These are phyloP conservation scores for Fusarium pseudonygamai DNA, from an alignment of 2,329 filamentous ascomycete genomes.

Conservation along the genomic window DNA sequence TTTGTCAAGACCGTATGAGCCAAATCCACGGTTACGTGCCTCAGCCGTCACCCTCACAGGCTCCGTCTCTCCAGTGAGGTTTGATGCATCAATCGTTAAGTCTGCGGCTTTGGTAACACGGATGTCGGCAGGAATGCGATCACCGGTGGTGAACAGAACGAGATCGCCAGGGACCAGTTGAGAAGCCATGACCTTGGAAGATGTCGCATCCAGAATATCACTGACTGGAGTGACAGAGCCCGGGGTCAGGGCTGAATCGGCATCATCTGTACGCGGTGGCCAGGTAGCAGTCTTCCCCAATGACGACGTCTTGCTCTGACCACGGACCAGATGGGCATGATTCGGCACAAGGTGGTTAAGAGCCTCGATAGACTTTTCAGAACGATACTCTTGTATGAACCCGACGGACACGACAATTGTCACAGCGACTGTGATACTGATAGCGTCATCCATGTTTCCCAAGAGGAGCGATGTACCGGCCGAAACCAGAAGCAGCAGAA, in stretches of 20 bases:
- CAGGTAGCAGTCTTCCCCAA: conserved; percentile 55
- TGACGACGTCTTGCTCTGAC: conserved; percentile 49
- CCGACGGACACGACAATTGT: conserved; percentile 97
- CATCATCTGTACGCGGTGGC: conserved; percentile 57
- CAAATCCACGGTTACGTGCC: conserved; percentile 52
- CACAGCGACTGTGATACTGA: conserved; percentile 95
- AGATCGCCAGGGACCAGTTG: conserved; percentile 93
- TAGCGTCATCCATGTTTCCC: conserved; percentile 91
- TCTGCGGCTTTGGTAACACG: conserved; percentile 91
- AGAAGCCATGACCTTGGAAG: conserved; percentile 84
- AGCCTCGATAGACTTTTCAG: conserved; percentile 96
- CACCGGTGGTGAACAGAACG: conserved; percentile 93
- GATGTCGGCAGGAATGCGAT: conserved; percentile 95
- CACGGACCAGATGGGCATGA: conserved; percentile 91
- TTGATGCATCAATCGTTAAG: conserved; percentile 94
- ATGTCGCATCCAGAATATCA: conserved; percentile 74
- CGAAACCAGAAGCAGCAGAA: conserved; percentile 88
- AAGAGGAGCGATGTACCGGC: conserved; percentile 89
- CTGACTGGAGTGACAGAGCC: conserved; percentile 69
- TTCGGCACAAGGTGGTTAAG: conserved; percentile 94
- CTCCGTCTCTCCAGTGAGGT: conserved; percentile 95
- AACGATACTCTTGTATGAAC: conserved; percentile 97
- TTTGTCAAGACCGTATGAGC: conserved; percentile 44
- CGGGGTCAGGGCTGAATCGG: conserved; percentile 54
- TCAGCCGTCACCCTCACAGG: conserved; percentile 83